Evolutionary conservation across 352 stramenopile genomes (phyloP).

Genomic region (Phytopythium delawarense): DNA sequence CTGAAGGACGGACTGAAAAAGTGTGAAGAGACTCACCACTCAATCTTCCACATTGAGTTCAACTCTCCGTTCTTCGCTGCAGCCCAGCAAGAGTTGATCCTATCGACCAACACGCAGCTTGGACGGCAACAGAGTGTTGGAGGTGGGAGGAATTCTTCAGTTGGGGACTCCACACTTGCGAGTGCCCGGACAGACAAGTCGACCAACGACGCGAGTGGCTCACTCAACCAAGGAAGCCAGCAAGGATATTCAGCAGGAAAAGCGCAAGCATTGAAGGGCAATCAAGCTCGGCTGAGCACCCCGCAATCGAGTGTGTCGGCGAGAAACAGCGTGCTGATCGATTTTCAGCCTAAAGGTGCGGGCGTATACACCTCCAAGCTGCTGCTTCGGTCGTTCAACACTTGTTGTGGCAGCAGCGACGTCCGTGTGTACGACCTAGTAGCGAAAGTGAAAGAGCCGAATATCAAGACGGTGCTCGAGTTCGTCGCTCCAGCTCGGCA

Average conservation of each 20-base stretch:
- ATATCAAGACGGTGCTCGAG: constrained; percentile 82
- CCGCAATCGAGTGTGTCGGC: constrained; percentile 31
- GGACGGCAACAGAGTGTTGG: neutral
- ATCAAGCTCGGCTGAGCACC: constrained; percentile 45
- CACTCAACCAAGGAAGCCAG: neutral
- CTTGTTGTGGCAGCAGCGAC: constrained; percentile 62
- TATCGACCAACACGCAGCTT: neutral
- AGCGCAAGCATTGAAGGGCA: constrained; percentile 19
- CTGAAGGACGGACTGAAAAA: constrained; percentile 74
- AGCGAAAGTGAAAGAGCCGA: constrained; percentile 82
- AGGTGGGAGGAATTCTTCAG: too few species aligned
- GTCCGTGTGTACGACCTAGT: constrained; percentile 82
- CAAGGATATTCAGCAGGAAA: constrained; percentile 16
- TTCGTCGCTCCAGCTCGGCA: constrained; percentile 87
- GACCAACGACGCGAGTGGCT: neutral
- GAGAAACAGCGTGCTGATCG: constrained; percentile 53
- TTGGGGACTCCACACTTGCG: neutral
- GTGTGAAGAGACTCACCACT: constrained; percentile 71
- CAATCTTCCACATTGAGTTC: constrained; percentile 64
- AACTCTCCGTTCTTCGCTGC: constrained; percentile 88
- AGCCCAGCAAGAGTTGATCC: constrained; percentile 45
- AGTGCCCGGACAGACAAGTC: constrained; percentile 10
- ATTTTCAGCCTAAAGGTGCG: constrained; percentile 72
- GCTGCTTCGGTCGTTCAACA: constrained; percentile 52
- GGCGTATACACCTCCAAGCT: constrained; percentile 72